Evolutionary conservation across 2,329 filamentous ascomycete species (phyloP), one percentile per base, ranked within the genome.

Genomic region (Macroventuria anomochaeta): DNA sequence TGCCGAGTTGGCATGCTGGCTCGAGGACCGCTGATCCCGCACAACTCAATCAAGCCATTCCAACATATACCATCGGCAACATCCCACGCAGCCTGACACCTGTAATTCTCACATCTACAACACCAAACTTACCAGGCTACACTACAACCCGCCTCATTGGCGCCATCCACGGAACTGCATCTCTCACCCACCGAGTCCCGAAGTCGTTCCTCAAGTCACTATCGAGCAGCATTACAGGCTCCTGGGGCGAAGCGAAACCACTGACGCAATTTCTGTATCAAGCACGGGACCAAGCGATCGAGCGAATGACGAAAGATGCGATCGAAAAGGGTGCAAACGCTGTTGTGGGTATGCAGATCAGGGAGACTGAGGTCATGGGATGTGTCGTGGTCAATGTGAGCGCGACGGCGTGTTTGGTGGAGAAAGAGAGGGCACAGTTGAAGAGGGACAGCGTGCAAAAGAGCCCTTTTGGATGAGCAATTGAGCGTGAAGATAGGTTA

Each of bases 181-280:
- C 63, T n/a, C 64, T 64, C 20, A 59, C 67, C 33, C 71, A 70
- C 52, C 72, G 71, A 60, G 68, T 71, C 36, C 68, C 65, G 3
- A 73, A 73, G 37, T 57, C 70, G 2, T 73, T 73, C 40, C 57
- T 73, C 41, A 73, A 73, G 39, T 62, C 64, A 20, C 57, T 70
- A 6, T 57, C 59, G 7, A 54, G 44, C 25, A 60, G 28, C 17
- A 54, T 67, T 31, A 29, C 46, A 15, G 64, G 63, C 28, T 64
- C 55, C 12, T 70, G 65, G 46, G 70, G 62, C 39, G 71, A 73
- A 46, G 61, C 70, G 5, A 73, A 67, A 51, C 64, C 57, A 5
- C 44, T 73, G 20, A 73, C 71, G 5, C 59, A 64, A 23, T 65
- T 68, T 41, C 50, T 73, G 0, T 73, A 73, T 49, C 66, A 69